Percentiles rank a stretch among this genome's conserved stretches.
Evolutionary conservation across 306 rosid genomes (phyloP).

Genomic region (Elaeagnus macrophylla): DNA sequence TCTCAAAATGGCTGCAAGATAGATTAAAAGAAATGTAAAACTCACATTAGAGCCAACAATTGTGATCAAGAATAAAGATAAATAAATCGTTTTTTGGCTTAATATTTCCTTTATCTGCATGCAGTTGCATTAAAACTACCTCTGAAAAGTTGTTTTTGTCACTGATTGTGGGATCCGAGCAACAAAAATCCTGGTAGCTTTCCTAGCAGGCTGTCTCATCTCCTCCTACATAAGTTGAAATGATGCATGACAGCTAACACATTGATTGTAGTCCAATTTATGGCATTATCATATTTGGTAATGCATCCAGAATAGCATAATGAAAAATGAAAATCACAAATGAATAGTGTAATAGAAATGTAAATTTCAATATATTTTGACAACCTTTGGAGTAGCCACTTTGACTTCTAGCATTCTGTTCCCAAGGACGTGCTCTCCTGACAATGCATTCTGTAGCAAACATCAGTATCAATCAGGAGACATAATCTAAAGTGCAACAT

Average conservation of each 20-base stretch:
- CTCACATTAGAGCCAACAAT: background rate
- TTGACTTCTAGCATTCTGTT: conserved; percentile 90
- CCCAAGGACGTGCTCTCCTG: conserved; percentile 81
- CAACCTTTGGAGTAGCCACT: conserved; percentile 98
- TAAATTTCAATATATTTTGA: background rate
- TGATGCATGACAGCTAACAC: conserved; percentile 1
- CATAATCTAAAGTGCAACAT: background rate
- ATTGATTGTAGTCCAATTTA: background rate
- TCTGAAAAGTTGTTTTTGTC: conserved; percentile 70
- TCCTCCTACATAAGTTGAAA: conserved; percentile 54
- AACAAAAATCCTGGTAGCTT: conserved; percentile 87
- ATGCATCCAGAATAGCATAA: too few species aligned
- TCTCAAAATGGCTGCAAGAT: conserved; percentile 86
- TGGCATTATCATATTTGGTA: background rate
- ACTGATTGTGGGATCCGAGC: conserved; percentile 90
- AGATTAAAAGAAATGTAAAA: conserved; percentile 2
- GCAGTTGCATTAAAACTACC: conserved; percentile 39
- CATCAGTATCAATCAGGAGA: conserved; percentile 8
- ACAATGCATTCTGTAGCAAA: conserved; percentile 50
- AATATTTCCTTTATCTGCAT: background rate
- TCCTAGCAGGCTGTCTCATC: conserved; percentile 80
- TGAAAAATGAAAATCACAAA: background rate
- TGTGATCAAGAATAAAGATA: background rate
- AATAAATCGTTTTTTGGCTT: background rate
- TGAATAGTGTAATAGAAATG: background rate